Evolutionary conservation across 352 stramenopile genomes (phyloP), one percentile per base, ranked within the genome.

Genomic region (Globisporangium polare): DNA sequence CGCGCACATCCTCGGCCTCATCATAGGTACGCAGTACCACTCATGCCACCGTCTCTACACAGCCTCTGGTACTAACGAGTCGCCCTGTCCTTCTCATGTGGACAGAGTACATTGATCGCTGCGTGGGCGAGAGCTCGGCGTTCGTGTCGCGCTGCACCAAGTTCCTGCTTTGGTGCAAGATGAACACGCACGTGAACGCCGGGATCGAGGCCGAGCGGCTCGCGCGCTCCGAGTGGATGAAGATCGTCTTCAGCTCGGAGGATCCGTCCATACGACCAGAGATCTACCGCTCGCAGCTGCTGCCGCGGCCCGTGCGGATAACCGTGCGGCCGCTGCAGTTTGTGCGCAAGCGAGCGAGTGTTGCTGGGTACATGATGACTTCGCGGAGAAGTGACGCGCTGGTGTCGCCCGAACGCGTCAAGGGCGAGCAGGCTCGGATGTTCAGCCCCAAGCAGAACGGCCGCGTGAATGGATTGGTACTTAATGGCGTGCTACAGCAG

Each of bases 151-250:
- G 56, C 8, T 83, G 68, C 57, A 58, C 83, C 56, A 75, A 84
- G 49, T 80, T 88, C 47, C 45, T 80, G 31, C 66, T 89, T 1
- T 88, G 82, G 68, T 52, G 66, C 18, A 86, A 80, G 52, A 56
- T 92, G 18, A 82, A 83, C 22, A 54, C 60, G 8, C 60, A 61
- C 9, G 72, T 89, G 22, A 66, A 79, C 22, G 53, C 64, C 0
- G 66, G 69, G 8, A 53, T 87, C 9, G 60, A 67, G 0, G 67
- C 69, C 18, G 74, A 86, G 31, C 69, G 75, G 7, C 20, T 72
- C 5, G 67, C 72, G 42, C 77, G 84, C 54, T 86, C 83, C 0
- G 83, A 92, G 53, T 92, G 83, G 83, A 92, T 88, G 61, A 90
- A 90, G 70, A 92, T 92, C 49, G 78, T 88, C 31, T 84, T 92